Percentiles rank a stretch among this genome's conserved stretches.
Evolutionary conservation across 1,139 yeast genomes (phyloP).

Genomic region (Entelexis sorbosivorans): DNA sequence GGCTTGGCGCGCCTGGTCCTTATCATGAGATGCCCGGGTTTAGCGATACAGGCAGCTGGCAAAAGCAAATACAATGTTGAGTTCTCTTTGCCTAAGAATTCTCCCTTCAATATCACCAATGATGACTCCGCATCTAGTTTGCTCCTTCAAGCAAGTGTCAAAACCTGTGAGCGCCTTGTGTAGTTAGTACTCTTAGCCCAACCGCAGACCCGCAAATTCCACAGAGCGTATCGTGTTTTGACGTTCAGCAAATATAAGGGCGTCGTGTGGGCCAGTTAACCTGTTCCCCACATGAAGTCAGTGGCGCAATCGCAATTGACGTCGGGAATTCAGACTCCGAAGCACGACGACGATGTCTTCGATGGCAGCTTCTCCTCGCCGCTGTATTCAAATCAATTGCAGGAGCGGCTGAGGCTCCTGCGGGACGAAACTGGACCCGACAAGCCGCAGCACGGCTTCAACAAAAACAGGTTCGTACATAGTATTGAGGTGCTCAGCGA

Average conservation of each 20-base stretch:
- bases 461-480: slow-evolving; percentile 15
- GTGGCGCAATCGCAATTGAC: slow-evolving; percentile 17
- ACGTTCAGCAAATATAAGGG: neutral
- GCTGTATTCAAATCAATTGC: slow-evolving; percentile 20
- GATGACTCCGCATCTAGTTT: no score
- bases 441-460: slow-evolving; percentile 4
- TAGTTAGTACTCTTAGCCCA: no score
- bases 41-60: no score
- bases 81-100: no score
- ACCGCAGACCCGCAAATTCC: neutral
- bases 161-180: no score
- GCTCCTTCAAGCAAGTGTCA: neutral
- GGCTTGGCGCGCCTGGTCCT: no score
- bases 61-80: no score
- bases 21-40: no score
- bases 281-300: neutral
- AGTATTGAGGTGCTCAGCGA: slow-evolving; percentile 27
- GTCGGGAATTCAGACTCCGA: slow-evolving; percentile 18
- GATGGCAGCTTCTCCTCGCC: slow-evolving; percentile 19
- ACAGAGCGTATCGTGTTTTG: neutral
- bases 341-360: slow-evolving; percentile 1
- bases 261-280: neutral
- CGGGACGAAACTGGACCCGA: slow-evolving; percentile 2
- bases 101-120: no score
- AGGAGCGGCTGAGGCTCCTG: slow-evolving; percentile 19